Conservation (phyloP, 1,284 basidiomycete species). For the Exobasidium rhododendri region DNA sequence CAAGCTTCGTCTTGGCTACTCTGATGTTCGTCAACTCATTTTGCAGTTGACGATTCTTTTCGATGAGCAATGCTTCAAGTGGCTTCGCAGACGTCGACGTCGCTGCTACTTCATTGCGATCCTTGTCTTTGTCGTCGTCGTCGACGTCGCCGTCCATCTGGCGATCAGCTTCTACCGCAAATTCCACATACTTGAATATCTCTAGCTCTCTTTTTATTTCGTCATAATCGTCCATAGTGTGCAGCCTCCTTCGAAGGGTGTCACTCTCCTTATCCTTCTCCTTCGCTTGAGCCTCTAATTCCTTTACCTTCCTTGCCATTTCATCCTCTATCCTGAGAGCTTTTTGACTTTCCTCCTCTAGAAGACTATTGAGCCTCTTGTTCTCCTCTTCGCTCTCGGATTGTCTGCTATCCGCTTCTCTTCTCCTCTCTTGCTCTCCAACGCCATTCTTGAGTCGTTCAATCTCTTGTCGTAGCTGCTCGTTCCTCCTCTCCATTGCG, state of each 20-base stretch:
- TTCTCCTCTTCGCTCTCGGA: slow-evolving; percentile 71
- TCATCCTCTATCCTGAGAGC: slow-evolving; percentile 55
- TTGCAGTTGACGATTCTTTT: slow-evolving; percentile 88
- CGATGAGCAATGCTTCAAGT: slow-evolving; percentile 82
- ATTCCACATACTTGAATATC: slow-evolving; percentile 43
- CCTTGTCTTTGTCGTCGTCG: background rate
- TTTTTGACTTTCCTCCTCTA: slow-evolving; percentile 68
- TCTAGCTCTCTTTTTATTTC: slow-evolving; percentile 63
- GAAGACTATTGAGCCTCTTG: slow-evolving; percentile 65
- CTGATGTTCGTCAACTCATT: slow-evolving; percentile 89
- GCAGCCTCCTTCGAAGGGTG: slow-evolving; percentile 62
- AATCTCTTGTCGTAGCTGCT: slow-evolving; percentile 86
- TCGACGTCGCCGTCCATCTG: slow-evolving; percentile 18
- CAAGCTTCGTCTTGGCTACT: slow-evolving; percentile 61
- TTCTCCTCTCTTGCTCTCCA: slow-evolving; percentile 60
- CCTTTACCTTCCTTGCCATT: background rate
- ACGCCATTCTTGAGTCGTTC: slow-evolving; percentile 60
- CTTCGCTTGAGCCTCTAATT: slow-evolving; percentile 59
- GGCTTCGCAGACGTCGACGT: slow-evolving; percentile 67
- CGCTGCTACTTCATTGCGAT: slow-evolving; percentile 22
- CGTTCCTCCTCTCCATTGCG: slow-evolving; percentile 86
- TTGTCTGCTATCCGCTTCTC: slow-evolving; percentile 69
- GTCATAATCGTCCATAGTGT: slow-evolving; percentile 65
- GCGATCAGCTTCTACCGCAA: slow-evolving; percentile 59
- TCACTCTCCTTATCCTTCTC: slow-evolving; percentile 69